Percentiles rank a stretch among this genome's conserved stretches.
These are phyloP conservation scores for Neurospora intermedia DNA, from an alignment of 495 filamentous ascomycete genomes.

Conservation along the genomic window DNA sequence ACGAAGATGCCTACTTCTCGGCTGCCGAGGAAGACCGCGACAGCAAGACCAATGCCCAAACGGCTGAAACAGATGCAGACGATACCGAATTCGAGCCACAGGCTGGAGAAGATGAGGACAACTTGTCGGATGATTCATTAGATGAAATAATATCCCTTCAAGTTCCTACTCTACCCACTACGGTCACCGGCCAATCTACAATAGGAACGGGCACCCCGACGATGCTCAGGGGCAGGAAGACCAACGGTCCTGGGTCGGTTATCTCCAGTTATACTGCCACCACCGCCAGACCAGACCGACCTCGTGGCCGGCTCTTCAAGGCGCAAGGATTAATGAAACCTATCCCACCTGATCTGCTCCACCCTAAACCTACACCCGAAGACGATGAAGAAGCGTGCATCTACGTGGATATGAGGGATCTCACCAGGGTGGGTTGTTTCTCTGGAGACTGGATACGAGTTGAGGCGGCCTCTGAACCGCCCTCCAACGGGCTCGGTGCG, in stretches of 20 bases:
- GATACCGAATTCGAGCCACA: constrained; percentile 46
- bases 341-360: constrained; percentile 67
- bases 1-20: constrained; percentile 75
- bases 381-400: constrained; percentile 84
- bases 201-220: constrained; percentile 63
- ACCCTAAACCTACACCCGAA: constrained; percentile 62
- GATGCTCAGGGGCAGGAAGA: constrained; percentile 46
- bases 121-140: constrained; percentile 64
- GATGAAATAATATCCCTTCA: constrained; percentile 78
- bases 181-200: constrained; percentile 55
- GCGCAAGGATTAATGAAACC: constrained; percentile 61
- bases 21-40: constrained; percentile 61
- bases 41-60: constrained; percentile 29
- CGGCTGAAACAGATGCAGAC: constrained; percentile 31
- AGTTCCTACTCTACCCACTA: constrained; percentile 62
- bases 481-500: constrained; percentile 44
- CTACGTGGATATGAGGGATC: constrained; percentile 74
- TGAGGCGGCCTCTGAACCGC: constrained; percentile 59
- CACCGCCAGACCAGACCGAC: constrained; percentile 58
- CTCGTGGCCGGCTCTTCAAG: constrained; percentile 55
- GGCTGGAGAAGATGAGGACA: constrained; percentile 48
- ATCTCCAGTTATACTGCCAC: constrained; percentile 72
- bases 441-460: constrained; percentile 96
- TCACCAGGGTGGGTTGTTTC: constrained; percentile 87
- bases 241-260: constrained; percentile 72